These are phyloP conservation scores for Gracilariopsis chorda DNA, from an alignment of 23 red algal genomes.

Conservation along the genomic window DNA sequence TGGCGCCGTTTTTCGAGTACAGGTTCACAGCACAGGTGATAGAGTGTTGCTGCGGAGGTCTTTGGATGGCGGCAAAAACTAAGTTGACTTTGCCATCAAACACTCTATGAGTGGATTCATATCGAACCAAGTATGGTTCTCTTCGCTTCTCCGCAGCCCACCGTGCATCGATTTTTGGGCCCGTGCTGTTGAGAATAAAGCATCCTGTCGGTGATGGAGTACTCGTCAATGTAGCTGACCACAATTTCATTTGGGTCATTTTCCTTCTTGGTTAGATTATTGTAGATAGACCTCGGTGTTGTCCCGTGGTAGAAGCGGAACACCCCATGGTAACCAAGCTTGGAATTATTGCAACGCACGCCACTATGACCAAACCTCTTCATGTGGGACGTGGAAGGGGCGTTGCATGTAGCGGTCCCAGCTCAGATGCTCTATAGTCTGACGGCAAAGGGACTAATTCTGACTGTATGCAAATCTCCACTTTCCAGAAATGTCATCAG, in stretches of 20 bases:
- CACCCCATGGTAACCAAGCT: background rate
- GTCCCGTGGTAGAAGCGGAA: background rate
- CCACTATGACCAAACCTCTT: background rate
- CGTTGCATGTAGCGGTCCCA: background rate
- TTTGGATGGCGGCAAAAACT: no score
- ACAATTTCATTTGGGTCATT: background rate
- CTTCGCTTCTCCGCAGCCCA: background rate
- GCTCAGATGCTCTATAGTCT: background rate
- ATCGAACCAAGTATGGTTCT: conserved; percentile 3
- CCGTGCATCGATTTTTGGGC: background rate
- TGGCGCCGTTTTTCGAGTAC: no score
- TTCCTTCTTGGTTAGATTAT: background rate
- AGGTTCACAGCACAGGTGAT: no score
- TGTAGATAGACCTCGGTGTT: background rate
- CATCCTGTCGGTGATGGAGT: background rate
- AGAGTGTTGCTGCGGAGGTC: no score
- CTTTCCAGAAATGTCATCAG: background rate
- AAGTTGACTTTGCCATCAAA: background rate
- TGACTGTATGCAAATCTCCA: background rate
- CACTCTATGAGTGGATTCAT: background rate
- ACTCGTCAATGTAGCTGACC: background rate
- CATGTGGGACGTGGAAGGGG: background rate
- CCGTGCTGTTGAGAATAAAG: background rate
- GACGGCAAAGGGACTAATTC: background rate
- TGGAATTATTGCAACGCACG: background rate